Percentiles rank a stretch among this genome's conserved stretches.
Conservation (phyloP, 2,329 filamentous ascomycete genomes). For the Aureobasidium sp. region DNA sequence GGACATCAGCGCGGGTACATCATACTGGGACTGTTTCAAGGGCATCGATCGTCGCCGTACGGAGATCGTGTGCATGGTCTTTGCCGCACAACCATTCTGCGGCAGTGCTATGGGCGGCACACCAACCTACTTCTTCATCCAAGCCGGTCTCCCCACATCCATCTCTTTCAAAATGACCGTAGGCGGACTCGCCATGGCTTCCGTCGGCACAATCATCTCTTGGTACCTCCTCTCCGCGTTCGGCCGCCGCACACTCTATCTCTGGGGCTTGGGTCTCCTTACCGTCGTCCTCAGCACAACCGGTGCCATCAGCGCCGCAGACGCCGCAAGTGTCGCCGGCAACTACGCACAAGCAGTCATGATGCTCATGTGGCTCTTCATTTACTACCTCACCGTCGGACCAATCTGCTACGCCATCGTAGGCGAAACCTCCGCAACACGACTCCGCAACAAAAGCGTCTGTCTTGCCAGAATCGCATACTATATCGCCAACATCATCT, state of each 20-base stretch:
- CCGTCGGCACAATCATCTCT: constrained; percentile 46
- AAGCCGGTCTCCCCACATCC: constrained; percentile 42
- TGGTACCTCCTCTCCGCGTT: constrained; percentile 45
- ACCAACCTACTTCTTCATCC: constrained; percentile 42
- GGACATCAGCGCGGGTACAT: constrained; percentile 34
- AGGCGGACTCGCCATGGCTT: constrained; percentile 41
- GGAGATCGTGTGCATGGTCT: constrained; percentile 48
- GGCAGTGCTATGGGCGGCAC: constrained; percentile 48
- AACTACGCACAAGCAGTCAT: too few relatives aligned
- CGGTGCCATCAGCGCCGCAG: constrained; percentile 43
- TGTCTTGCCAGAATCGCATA: constrained; percentile 44
- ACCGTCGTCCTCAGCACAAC: constrained; percentile 27
- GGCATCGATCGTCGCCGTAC: constrained; percentile 48
- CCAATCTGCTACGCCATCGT: constrained; percentile 44
- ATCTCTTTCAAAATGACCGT: constrained; percentile 46
- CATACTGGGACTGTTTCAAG: constrained; percentile 46
- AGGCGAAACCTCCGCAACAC: constrained; percentile 42
- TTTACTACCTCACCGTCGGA: constrained; percentile 42
- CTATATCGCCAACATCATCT: constrained; percentile 39
- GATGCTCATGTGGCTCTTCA: constrained; percentile 38
- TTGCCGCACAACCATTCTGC: constrained; percentile 46
- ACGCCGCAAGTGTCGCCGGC: constrained; percentile 46
- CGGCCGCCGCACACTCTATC: constrained; percentile 46
- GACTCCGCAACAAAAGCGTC: constrained; percentile 42
- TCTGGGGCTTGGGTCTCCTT: constrained; percentile 22